phyloP scores from a whole-genome alignment of 164 flowering plant species.

The Kalanchoe fedtschenkoi region DNA sequence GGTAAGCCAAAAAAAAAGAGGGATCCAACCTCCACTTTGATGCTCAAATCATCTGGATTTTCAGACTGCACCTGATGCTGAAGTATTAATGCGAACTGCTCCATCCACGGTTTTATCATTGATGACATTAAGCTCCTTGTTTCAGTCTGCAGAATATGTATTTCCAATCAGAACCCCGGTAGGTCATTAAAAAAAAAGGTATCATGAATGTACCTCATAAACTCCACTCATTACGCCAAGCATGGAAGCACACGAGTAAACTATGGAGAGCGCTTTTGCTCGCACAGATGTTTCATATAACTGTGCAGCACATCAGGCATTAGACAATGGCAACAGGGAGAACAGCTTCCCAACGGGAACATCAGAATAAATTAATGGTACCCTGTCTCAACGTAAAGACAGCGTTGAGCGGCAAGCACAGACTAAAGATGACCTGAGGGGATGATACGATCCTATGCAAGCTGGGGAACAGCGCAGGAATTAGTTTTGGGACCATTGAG shows the following conservation, averaged over 20 bases:
- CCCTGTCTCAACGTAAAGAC: background rate
- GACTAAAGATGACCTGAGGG: conserved; percentile 50
- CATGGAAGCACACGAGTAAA: conserved; percentile 65
- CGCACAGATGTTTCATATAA: conserved; percentile 59
- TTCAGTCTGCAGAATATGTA: conserved; percentile 49
- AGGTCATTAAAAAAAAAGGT: conserved; percentile 2
- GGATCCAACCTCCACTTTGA: conserved; percentile 73
- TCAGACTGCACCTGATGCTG: conserved; percentile 55
- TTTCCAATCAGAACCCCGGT: conserved; percentile 1
- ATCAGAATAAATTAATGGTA: background rate
- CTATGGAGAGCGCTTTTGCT: conserved; percentile 63
- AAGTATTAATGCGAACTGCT: conserved; percentile 51
- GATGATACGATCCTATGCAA: conserved; percentile 68
- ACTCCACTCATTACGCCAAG: conserved; percentile 79
- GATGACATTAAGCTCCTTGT: conserved; percentile 43
- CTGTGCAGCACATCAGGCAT: conserved; percentile 26
- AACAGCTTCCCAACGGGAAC: background rate
- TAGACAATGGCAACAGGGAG: background rate
- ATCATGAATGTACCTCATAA: conserved; percentile 47
- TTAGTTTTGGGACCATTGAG: conserved; percentile 53
- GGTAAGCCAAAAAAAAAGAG: background rate
- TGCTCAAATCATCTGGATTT: conserved; percentile 94
- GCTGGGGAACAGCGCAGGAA: conserved; percentile 76
- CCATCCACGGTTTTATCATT: conserved; percentile 77
- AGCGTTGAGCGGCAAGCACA: background rate